Conservation (phyloP, 2,329 filamentous ascomycete species). For the Coniella vitis region DNA sequence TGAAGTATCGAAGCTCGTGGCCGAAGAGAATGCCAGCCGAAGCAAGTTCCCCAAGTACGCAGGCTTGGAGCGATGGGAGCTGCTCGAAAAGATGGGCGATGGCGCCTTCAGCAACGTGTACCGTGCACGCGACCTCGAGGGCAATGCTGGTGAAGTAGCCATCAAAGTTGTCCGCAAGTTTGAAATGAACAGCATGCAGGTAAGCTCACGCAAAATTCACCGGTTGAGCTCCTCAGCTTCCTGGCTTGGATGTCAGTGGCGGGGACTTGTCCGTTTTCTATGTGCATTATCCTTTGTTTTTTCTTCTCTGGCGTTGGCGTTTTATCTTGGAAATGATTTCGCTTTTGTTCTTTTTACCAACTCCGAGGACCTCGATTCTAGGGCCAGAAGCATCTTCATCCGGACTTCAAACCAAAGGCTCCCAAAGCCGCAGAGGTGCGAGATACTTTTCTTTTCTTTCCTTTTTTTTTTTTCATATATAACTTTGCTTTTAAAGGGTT, state of each 20-base stretch:
- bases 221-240: constrained; percentile 5
- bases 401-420: constrained; percentile 82
- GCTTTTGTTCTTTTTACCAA: constrained; percentile 43
- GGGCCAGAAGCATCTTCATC: constrained; percentile 89
- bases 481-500: constrained; percentile 19
- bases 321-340: constrained; percentile 21
- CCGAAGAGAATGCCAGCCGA: constrained; percentile 82
- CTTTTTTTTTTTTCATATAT: constrained; percentile 22
- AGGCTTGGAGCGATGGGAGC: constrained; percentile 75
- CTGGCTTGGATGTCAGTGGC: background rate
- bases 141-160: constrained; percentile 71
- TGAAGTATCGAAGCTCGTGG: constrained; percentile 76
- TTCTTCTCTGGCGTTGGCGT: constrained; percentile 18
- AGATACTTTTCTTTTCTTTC: constrained; percentile 38
- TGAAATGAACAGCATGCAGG: constrained; percentile 98
- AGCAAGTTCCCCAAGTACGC: constrained; percentile 82
- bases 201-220: constrained; percentile 49
- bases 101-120: constrained; percentile 99
- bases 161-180: constrained; percentile 99
- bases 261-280: constrained; percentile 16
- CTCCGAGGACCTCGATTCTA: constrained; percentile 46
- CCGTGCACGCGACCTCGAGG: constrained; percentile 68
- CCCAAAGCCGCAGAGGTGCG: constrained; percentile 97
- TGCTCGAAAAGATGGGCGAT: constrained; percentile 96
- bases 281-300: constrained; percentile 18